Conservation (phyloP, 2,329 filamentous ascomycete species). For the Alternaria atra region DNA sequence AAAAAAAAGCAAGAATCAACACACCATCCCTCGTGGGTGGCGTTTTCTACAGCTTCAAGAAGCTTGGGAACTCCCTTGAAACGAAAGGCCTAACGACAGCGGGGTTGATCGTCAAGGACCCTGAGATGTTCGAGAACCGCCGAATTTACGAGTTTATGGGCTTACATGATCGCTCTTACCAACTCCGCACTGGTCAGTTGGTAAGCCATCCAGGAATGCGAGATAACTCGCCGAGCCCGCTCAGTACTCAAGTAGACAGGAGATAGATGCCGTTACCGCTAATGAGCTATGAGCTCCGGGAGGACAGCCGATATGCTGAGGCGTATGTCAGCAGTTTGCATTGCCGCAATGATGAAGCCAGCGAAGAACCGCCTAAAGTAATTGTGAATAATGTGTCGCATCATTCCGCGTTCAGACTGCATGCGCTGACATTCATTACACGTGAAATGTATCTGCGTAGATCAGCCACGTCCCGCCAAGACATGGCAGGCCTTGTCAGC, state of each 20-base stretch:
- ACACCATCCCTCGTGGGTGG: neutral
- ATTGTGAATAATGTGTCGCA: neutral
- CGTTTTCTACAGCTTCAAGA: neutral
- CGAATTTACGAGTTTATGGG: slow-evolving; percentile 4
- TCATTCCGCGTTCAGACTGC: slow-evolving; percentile 5
- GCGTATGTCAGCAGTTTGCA: slow-evolving; percentile 4
- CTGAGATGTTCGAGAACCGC: slow-evolving; percentile 13
- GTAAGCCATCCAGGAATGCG: slow-evolving; percentile 25
- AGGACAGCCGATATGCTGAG: neutral
- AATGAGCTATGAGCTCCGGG: slow-evolving; percentile 1
- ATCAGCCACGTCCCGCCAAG: neutral
- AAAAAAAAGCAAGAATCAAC: neutral
- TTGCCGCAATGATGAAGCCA: neutral
- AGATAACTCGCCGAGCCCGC: slow-evolving; percentile 14
- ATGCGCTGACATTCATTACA: slow-evolving; percentile 32
- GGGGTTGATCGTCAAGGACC: slow-evolving; percentile 4
- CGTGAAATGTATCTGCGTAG: slow-evolving; percentile 25
- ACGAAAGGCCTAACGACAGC: slow-evolving; percentile 1
- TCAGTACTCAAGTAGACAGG: neutral
- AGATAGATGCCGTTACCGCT: slow-evolving; percentile 7
- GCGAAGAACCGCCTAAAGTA: slow-evolving; percentile 1
- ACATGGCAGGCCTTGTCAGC: slow-evolving; percentile 6
- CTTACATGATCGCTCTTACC: slow-evolving; percentile 21
- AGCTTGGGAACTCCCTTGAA: neutral
- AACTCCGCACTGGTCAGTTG: slow-evolving; percentile 26